phyloP scores from a whole-genome alignment of 2,329 filamentous ascomycete species.

The Aspergillus sp. region DNA sequence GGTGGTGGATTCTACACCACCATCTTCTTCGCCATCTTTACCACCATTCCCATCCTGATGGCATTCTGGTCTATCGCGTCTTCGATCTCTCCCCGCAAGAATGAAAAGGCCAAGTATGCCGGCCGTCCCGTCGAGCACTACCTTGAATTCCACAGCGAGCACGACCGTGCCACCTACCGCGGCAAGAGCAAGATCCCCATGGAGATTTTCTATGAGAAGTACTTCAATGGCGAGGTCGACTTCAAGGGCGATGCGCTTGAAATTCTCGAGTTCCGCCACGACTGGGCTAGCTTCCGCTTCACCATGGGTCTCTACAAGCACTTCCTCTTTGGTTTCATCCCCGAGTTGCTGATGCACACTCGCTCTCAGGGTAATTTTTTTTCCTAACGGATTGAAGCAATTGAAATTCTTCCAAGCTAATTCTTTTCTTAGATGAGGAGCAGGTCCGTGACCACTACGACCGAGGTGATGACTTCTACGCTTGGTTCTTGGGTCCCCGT shows the following conservation, averaged over 20 bases:
- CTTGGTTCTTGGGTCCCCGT: slow-evolving; percentile 94
- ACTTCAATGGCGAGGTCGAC: slow-evolving; percentile 90
- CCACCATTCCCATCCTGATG: slow-evolving; percentile 72
- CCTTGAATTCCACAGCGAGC: slow-evolving; percentile 46
- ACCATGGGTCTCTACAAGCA: slow-evolving; percentile 80
- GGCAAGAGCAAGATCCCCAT: slow-evolving; percentile 47
- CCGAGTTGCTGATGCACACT: slow-evolving; percentile 88
- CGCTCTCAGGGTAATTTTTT: slow-evolving; percentile 67
- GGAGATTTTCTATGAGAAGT: slow-evolving; percentile 96
- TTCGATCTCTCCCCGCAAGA: slow-evolving; percentile 77
- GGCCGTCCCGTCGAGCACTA: slow-evolving; percentile 89
- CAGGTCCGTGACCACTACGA: slow-evolving; percentile 98
- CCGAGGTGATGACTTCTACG: slow-evolving; percentile 96
- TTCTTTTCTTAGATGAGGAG: slow-evolving; percentile 69
- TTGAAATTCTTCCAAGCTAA: slow-evolving; percentile 17
- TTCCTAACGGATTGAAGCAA: background rate
- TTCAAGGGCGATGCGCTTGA: slow-evolving; percentile 93
- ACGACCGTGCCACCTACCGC: slow-evolving; percentile 43
- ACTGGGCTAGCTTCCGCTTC: slow-evolving; percentile 95
- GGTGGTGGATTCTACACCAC: slow-evolving; percentile 82
- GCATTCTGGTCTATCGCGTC: slow-evolving; percentile 80
- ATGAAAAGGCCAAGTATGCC: slow-evolving; percentile 83
- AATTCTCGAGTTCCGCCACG: slow-evolving; percentile 86
- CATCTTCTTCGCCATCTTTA: slow-evolving; percentile 78
- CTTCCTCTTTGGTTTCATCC: slow-evolving; percentile 82